Percentiles rank a stretch among this genome's conserved stretches.
Conservation (phyloP, 108 stramenopile genomes). For the Skeletonema costatum region DNA sequence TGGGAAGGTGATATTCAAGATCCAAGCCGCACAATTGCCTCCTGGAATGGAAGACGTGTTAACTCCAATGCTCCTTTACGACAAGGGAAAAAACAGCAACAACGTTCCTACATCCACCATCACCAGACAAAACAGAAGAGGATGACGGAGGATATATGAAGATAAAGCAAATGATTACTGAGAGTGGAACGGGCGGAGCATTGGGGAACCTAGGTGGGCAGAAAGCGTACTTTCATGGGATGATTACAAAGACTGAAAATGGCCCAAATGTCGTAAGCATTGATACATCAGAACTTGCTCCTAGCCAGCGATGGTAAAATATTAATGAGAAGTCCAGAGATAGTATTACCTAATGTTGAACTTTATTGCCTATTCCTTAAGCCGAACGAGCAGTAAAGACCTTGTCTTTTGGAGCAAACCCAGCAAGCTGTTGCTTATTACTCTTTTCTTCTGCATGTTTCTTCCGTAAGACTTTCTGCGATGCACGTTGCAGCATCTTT, state of each 20-base stretch:
- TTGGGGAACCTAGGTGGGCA: slow-evolving; percentile 54
- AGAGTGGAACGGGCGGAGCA: slow-evolving; percentile 49
- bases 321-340: background rate
- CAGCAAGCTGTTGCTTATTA: background rate
- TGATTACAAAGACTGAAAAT: slow-evolving; percentile 29
- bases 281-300: slow-evolving; percentile 45
- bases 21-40: slow-evolving; percentile 61
- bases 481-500: background rate
- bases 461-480: background rate
- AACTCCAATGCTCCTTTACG: slow-evolving; percentile 70
- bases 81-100: slow-evolving; percentile 41
- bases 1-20: slow-evolving; percentile 59
- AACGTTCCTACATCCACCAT: slow-evolving; percentile 75
- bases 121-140: slow-evolving; percentile 6
- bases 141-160: slow-evolving; percentile 63
- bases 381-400: background rate
- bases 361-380: background rate
- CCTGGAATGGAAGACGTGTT: slow-evolving; percentile 35
- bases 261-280: slow-evolving; percentile 42
- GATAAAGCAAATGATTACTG: slow-evolving; percentile 46
- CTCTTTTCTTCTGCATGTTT: background rate
- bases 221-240: slow-evolving; percentile 70
- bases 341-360: background rate
- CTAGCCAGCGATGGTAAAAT: slow-evolving; percentile 48
- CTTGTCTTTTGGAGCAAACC: background rate